Conservation (phyloP, 768 basidiomycete species). For the Tricholoma matsutake region DNA sequence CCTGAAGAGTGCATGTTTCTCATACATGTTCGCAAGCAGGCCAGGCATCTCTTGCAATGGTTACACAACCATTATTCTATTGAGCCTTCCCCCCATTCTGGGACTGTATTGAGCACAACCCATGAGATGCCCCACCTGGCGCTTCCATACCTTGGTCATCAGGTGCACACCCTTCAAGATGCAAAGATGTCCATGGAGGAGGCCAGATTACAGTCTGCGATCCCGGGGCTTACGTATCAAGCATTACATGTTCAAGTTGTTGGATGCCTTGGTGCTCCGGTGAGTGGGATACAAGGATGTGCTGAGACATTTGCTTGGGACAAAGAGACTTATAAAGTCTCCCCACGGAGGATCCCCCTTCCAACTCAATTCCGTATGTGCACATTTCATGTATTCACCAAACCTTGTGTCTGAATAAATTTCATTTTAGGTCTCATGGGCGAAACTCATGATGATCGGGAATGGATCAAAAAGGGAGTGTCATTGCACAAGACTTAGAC, state of each 20-base stretch:
- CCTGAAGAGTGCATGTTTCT: neutral
- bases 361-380: neutral
- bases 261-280: neutral
- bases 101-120: neutral
- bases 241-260: neutral
- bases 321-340: neutral
- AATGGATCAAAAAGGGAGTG: neutral
- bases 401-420: neutral
- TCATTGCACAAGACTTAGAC: neutral
- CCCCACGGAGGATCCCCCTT: neutral
- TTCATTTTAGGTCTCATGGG: neutral
- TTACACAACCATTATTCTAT: neutral
- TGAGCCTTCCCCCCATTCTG: neutral
- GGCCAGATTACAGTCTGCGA: neutral
- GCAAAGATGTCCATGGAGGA: neutral
- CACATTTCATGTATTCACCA: neutral
- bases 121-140: neutral
- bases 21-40: neutral
- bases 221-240: neutral
- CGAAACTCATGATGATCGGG: neutral
- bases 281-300: neutral
- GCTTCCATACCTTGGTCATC: neutral
- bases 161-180: neutral
- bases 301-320: neutral
- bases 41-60: neutral